Base-by-base conservation (phyloP, 768 basidiomycete genomes). In the Pisolithus marmoratus region DNA sequence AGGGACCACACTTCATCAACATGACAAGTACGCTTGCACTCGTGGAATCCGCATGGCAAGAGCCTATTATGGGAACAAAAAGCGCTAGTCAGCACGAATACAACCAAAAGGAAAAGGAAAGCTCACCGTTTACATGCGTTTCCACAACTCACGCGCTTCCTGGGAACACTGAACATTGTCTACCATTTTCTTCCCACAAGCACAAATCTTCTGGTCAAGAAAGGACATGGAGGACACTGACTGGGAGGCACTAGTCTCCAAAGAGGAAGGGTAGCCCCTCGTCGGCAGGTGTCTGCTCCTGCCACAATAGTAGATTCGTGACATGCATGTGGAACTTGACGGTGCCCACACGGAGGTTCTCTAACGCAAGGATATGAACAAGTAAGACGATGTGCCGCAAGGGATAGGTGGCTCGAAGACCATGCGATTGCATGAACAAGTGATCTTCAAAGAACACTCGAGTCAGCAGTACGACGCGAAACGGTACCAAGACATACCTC, bases 151-250 rank as follows among this genome's bases (percentile, higher is more conserved):
- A 99, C 85, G 12, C 67, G 69, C n/a, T 59, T 79, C 87, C 61
- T 88, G 81, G 2, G 92, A 90, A 65, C 96, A 99, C 34, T 82
- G 74, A 11, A 94, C 78, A 60, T 97, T 91, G 42, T 75, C 78
- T 4, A 98, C 76, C 36, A 70, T 70, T 62, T 84, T 87, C 76
- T 94, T 93, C 23, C 92, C 90, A 63, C 96, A 99, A 0, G 89
- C 90, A 65, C 96, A 99, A 7, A 59, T 65, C 93, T 94, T 24
- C 72, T 74, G 0, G 87, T 84, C 41, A 99, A 72, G 65, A 83
- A 85, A 2, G 87, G 83, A 60, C 96, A 99, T 0, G 93, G 90
- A 1, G 95, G 95, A 65, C 96, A 99, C 4, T n/a, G 55, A 14
- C 0, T 52, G 29, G 23, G 14, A n/a, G 6, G 2, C n/a, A 37